Evolutionary conservation across 768 basidiomycete species (phyloP).

Genomic region (Mycena haematopus): DNA sequence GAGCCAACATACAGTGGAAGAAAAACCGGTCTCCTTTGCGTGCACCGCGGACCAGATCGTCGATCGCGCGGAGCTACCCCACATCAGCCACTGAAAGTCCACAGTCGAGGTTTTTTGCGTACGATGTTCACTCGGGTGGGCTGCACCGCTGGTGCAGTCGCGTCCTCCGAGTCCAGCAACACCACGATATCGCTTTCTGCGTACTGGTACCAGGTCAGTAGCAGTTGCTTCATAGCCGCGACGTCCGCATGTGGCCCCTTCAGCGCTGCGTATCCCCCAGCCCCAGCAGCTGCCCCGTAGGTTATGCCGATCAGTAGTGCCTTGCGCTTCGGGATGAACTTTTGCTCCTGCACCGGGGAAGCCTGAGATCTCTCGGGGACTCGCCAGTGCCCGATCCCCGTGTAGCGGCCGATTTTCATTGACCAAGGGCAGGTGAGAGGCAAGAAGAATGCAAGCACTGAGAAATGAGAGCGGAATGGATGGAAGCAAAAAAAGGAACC

Average conservation of each 20-base stretch:
- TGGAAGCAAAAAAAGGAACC: too few relatives aligned
- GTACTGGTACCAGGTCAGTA: conserved; percentile 18
- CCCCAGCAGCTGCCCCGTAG: background rate
- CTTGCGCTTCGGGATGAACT: conserved; percentile 4
- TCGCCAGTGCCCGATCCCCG: conserved; percentile 8
- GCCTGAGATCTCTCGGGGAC: background rate
- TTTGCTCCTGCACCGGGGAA: background rate
- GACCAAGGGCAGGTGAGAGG: background rate
- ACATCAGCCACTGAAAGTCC: background rate
- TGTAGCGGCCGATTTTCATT: conserved; percentile 22
- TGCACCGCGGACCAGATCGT: conserved; percentile 50
- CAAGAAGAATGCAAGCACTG: too few relatives aligned
- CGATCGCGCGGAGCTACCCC: conserved; percentile 48
- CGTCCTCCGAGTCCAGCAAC: conserved; percentile 11
- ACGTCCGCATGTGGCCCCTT: conserved; percentile 25
- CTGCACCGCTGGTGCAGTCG: background rate
- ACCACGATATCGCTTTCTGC: conserved; percentile 10
- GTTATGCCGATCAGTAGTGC: conserved; percentile 26
- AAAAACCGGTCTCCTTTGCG: conserved; percentile 58
- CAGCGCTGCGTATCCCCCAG: background rate
- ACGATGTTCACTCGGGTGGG: conserved; percentile 29
- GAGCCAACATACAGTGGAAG: conserved; percentile 60
- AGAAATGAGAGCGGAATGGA: too few relatives aligned
- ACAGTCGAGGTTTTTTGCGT: background rate
- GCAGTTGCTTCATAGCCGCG: conserved; percentile 8